Percentiles rank a stretch among this genome's conserved stretches.
phyloP scores from a whole-genome alignment of 345 rosid genomes.

The Laguncularia racemosa region DNA sequence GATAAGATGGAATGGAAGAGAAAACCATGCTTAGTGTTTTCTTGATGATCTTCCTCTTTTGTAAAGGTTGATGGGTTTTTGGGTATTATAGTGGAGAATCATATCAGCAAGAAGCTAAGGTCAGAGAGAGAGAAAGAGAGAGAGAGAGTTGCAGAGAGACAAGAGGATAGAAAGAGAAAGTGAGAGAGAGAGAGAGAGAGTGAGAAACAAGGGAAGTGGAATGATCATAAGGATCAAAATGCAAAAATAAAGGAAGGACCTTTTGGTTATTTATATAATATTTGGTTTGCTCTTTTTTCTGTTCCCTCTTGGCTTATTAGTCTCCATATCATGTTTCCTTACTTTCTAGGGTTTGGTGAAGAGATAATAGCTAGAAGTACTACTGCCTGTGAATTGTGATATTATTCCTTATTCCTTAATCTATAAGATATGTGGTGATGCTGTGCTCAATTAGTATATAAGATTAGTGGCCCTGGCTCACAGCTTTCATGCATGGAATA shows the following conservation, averaged over 20 bases:
- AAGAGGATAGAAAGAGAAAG: slow-evolving; percentile 6
- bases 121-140: background rate
- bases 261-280: slow-evolving; percentile 25
- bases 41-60: slow-evolving; percentile 27
- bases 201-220: too few relatives aligned
- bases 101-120: slow-evolving; percentile 27
- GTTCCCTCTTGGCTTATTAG: slow-evolving; percentile 26
- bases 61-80: slow-evolving; percentile 34
- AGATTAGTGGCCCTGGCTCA: slow-evolving; percentile 11
- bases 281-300: slow-evolving; percentile 45
- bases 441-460: background rate
- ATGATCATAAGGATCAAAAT: too few relatives aligned
- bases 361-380: background rate
- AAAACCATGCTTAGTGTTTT: slow-evolving; percentile 52
- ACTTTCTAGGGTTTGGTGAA: slow-evolving; percentile 45
- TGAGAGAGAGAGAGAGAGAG: slow-evolving; percentile 1
- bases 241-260: slow-evolving; percentile 50
- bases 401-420: slow-evolving; percentile 30
- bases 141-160: slow-evolving; percentile 7
- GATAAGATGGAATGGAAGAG: slow-evolving; percentile 83
- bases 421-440: slow-evolving; percentile 27
- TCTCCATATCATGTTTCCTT: too few relatives aligned
- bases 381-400: too few relatives aligned
- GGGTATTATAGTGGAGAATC: slow-evolving; percentile 33
- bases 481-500: slow-evolving; percentile 7